Evolutionary conservation across 345 rosid genomes (phyloP), one percentile per base, ranked within the genome.

Genomic region (Corchorus olitorius): DNA sequence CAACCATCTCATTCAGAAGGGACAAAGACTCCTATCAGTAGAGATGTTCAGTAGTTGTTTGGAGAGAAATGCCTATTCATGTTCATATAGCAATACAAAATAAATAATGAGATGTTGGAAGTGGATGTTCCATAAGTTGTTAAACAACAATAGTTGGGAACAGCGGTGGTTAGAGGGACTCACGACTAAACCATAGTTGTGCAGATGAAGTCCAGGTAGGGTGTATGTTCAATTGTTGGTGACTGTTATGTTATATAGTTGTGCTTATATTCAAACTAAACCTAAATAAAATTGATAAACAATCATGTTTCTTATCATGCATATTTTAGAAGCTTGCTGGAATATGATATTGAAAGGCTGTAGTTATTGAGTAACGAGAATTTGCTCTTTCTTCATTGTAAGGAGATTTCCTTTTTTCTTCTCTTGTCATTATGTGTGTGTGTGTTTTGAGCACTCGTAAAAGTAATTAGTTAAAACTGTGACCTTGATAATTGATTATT

Each of bases 91-190:
- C n/a, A 6, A 66, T 17, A 12, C 22, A 35, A 61, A 61, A 61
- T 66, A 45, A 66, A 50, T 50, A 66, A 66, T 66, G 71, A 20
- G 54, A 45, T 46, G 37, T 19, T 46, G n/a, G 15, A 45, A 27
- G 45, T 66, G 5, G 10, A 45, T 45, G 48, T 45, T 9, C 10
- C 22, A 11, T 66, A 66, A 65, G 54, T 66, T 45, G 54, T 13
- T 67, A 34, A 67, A 14, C 72, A 48, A 17, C 48, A 22, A 27
- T 9, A 48, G 72, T 11, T 48, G 41, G 8, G 41, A 48, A 8
- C 19, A 14, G 4, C 48, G 56, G 48, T 67, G 56, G 41, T 48
- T 27, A 67, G 14, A 48, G 54, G 72, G 0, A 11, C 19, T 67
- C 72, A 67, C 27, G 27, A 11, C 35, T 4, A 22, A 35, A 27